Conservation (phyloP, 345 rosid genomes). For the Salix purpurea region DNA sequence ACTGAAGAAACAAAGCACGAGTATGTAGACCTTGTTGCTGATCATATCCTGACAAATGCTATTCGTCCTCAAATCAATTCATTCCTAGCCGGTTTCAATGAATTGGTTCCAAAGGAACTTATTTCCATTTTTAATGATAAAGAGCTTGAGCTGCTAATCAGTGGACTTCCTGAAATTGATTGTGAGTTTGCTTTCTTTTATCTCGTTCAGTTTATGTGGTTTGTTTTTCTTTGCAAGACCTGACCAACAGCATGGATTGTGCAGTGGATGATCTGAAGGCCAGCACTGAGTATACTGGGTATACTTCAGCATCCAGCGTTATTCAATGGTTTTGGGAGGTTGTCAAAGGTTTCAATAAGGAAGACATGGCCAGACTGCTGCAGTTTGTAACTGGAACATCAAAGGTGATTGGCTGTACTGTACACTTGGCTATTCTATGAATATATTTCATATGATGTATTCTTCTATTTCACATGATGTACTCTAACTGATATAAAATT, state of each 20-base stretch:
- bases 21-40: conserved; percentile 96
- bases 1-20: conserved; percentile 96
- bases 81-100: conserved; percentile 82
- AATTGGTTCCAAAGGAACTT: conserved; percentile 72
- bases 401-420: conserved; percentile 45
- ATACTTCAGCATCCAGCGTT: conserved; percentile 69
- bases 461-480: neutral
- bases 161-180: conserved; percentile 99
- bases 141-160: conserved; percentile 97
- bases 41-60: conserved; percentile 91
- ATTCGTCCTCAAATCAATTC: conserved; percentile 91
- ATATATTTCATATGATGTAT: neutral
- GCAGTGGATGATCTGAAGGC: conserved; percentile 90
- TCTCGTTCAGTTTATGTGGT: conserved; percentile 2
- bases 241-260: conserved; percentile 10
- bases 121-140: conserved; percentile 90
- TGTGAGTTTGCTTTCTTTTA: conserved; percentile 50
- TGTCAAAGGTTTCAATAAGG: conserved; percentile 80
- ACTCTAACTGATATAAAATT: neutral
- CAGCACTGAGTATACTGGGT: conserved; percentile 83
- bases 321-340: conserved; percentile 99
- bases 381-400: conserved; percentile 97
- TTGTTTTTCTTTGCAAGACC: conserved; percentile 4
- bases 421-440: neutral
- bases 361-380: conserved; percentile 91